Percentiles rank a stretch among this genome's conserved stretches.
phyloP scores from a whole-genome alignment of 2,329 filamentous ascomycete genomes.

The Leptographium flavum region DNA sequence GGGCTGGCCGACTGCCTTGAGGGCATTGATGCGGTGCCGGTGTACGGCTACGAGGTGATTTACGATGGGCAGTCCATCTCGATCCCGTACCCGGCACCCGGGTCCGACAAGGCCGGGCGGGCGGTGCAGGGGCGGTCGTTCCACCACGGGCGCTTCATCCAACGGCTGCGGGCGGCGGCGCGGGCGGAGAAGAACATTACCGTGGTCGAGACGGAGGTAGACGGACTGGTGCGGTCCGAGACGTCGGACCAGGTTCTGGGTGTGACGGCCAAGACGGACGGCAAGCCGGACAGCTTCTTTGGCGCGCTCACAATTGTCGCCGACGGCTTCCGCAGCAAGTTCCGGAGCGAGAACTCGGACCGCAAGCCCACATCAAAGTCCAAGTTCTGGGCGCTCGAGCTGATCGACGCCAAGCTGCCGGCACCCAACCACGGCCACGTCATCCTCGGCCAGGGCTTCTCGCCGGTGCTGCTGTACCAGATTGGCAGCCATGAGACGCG shows the following conservation, averaged over 20 bases:
- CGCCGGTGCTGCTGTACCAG: constrained; percentile 83
- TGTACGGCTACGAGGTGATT: constrained; percentile 76
- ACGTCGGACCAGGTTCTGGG: constrained; percentile 59
- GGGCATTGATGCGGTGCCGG: constrained; percentile 71
- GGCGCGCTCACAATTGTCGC: constrained; percentile 76
- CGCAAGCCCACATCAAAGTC: constrained; percentile 57
- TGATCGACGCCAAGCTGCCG: constrained; percentile 75
- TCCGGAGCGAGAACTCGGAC: constrained; percentile 65
- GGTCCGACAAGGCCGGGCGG: constrained; percentile 3
- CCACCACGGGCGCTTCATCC: constrained; percentile 90
- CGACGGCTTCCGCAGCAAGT: constrained; percentile 86
- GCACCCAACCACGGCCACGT: constrained; percentile 71
- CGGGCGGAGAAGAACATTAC: constrained; percentile 68
- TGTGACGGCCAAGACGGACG: constrained; percentile 58
- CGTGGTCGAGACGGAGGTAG: constrained; percentile 79
- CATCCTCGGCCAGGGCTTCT: constrained; percentile 54
- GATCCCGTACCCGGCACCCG: constrained; percentile 58
- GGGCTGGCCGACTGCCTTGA: constrained; percentile 74
- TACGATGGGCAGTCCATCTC: constrained; percentile 60
- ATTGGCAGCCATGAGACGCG: constrained; percentile 92
- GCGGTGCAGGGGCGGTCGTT: constrained; percentile 57
- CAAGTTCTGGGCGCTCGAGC: constrained; percentile 87
- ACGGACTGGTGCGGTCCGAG: constrained; percentile 56
- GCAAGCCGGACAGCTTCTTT: constrained; percentile 65
- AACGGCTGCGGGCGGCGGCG: constrained; percentile 63